These are phyloP conservation scores for Adiantum capillusveneris DNA, from an alignment of 75 land plant species.

Conservation along the genomic window DNA sequence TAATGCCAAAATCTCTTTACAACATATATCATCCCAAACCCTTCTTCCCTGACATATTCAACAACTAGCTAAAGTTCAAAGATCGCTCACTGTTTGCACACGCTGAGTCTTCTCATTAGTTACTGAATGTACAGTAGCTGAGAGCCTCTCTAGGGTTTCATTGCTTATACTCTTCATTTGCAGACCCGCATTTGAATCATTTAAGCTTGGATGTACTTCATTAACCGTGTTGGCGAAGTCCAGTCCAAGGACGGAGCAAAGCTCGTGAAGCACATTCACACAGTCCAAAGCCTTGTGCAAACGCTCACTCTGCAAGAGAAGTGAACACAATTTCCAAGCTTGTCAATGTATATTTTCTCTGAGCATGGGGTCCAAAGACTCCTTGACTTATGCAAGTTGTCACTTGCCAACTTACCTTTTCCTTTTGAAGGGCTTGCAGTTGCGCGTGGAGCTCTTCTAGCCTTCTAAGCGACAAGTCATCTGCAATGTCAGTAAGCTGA, in stretches of 20 bases:
- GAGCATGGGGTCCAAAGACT: no score
- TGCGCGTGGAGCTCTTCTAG: constrained; percentile 41
- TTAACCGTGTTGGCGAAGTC: constrained; percentile 32
- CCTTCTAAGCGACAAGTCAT: constrained; percentile 43
- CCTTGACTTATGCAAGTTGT: no score
- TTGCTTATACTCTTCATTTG: constrained; percentile 48
- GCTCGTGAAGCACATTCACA: constrained; percentile 34
- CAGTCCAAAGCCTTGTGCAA: constrained; percentile 36
- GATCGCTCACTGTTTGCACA: constrained; percentile 24
- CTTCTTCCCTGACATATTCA: no score
- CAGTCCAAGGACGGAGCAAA: constrained; percentile 36
- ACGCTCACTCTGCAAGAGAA: constrained; percentile 31
- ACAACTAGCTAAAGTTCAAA: no score
- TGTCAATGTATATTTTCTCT: no score
- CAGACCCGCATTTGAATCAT: constrained; percentile 11
- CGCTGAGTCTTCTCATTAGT: constrained; percentile 38
- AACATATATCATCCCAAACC: no score
- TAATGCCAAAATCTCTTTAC: no score
- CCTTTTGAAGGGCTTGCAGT: constrained; percentile 41
- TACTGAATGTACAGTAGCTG: constrained; percentile 20
- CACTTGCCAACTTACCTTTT: constrained; percentile 35
- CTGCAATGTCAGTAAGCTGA: constrained; percentile 13
- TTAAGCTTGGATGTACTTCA: constrained; percentile 53
- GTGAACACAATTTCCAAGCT: background rate
- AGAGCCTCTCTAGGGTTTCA: constrained; percentile 46